phyloP scores from a whole-genome alignment of 2,329 filamentous ascomycete species.

The Eurotiales sp. region DNA sequence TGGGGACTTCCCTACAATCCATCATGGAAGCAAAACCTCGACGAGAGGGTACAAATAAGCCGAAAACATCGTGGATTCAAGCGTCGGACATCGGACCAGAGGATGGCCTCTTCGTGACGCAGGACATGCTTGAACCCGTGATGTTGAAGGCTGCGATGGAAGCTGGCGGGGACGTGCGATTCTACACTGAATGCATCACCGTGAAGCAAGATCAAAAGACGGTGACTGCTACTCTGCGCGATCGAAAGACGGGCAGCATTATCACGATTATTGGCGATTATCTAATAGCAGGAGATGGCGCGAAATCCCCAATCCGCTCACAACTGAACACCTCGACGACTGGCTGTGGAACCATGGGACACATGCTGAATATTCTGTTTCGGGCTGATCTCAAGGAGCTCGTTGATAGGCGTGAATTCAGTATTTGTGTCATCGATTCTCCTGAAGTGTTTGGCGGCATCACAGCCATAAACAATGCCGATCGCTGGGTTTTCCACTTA shows the following conservation, averaged over 20 bases:
- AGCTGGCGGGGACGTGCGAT: constrained; percentile 8
- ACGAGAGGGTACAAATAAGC: not conserved
- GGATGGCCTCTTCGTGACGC: constrained; percentile 12
- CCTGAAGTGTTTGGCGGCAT: constrained; percentile 4
- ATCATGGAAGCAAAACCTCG: constrained; percentile 4
- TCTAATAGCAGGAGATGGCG: constrained; percentile 11
- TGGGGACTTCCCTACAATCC: not conserved
- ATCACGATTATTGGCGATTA: constrained; percentile 5
- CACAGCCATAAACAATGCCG: constrained; percentile 12
- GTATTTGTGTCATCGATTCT: constrained; percentile 7
- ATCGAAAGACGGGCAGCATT: constrained; percentile 4
- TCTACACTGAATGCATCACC: constrained; percentile 1
- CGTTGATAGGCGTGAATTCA: constrained; percentile 8
- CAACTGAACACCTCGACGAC: constrained; percentile 5
- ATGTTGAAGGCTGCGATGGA: constrained; percentile 3
- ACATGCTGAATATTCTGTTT: constrained; percentile 14
- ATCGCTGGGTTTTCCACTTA: constrained; percentile 14
- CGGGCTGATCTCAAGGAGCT: constrained; percentile 7
- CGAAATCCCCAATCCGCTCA: constrained; percentile 10
- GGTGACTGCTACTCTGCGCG: constrained; percentile 4
- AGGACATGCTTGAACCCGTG: constrained; percentile 13
- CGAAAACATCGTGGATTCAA: not conserved
- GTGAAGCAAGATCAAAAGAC: constrained; percentile 2
- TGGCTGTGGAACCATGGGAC: constrained; percentile 7
- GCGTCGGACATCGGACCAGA: constrained; percentile 6